Conservation (phyloP, 208 protist species). For the Leishmania tropica region DNA sequence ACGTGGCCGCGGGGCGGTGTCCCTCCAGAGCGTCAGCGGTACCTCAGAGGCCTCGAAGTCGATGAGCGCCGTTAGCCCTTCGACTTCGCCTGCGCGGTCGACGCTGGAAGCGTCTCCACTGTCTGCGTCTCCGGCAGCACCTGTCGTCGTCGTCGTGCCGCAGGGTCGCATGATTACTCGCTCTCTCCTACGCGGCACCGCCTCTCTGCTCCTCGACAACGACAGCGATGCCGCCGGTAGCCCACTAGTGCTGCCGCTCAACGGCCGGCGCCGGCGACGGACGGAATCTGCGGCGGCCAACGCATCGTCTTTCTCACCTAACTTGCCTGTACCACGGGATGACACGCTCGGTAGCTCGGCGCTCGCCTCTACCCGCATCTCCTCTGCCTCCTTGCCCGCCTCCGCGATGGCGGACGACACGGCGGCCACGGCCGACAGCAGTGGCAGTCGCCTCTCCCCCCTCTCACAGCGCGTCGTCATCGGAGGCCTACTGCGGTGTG, state of each 20-base stretch:
- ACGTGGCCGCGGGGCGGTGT: neutral
- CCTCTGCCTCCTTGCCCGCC: neutral
- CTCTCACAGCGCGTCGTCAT: slow-evolving; percentile 31
- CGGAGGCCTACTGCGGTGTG: slow-evolving; percentile 67
- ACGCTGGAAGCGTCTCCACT: neutral
- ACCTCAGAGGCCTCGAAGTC: neutral
- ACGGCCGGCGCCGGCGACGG: slow-evolving; percentile 5
- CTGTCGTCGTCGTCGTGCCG: slow-evolving; percentile 22
- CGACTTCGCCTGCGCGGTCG: neutral
- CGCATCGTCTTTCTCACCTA: neutral
- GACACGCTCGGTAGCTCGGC: neutral
- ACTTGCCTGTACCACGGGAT: neutral
- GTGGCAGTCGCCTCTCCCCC: neutral
- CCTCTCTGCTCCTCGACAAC: slow-evolving; percentile 16
- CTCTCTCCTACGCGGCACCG: slow-evolving; percentile 48
- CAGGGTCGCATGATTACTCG: slow-evolving; percentile 71
- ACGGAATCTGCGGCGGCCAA: neutral
- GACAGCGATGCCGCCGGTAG: neutral
- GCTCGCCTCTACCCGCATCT: neutral
- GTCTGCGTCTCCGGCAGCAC: neutral
- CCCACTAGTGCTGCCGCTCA: neutral
- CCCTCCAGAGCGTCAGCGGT: neutral
- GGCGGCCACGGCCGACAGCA: neutral
- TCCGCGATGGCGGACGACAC: neutral
- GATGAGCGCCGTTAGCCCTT: neutral